Base-by-base conservation (phyloP, 2,329 filamentous ascomycete genomes). In the Pseudopyrenochaeta lycopersici region DNA sequence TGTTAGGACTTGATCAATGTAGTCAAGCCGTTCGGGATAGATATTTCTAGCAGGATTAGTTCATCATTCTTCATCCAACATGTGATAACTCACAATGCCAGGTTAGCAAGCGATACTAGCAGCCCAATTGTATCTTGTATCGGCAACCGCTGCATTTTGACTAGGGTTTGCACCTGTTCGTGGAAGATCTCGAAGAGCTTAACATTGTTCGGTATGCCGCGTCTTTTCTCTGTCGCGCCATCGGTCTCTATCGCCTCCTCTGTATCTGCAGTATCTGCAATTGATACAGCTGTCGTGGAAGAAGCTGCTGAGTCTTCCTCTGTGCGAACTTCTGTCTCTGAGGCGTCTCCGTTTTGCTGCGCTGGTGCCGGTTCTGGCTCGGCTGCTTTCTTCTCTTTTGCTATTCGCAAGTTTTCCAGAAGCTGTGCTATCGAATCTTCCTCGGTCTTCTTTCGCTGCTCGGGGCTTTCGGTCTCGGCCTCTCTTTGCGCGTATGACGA, bases 161-260 rank as follows among this genome's bases (percentile, higher is more conserved):
- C 93, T 46, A 99, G 82, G 68, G 94, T 93, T 71, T 96, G 90
- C 58, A 98, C 95, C 76, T 98, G 95, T 46, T 92, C 89, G 71
- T 98, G 96, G 82, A 98, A 99, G 54, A 98, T 91, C 77, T 98
- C 93, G 75, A 98, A 98, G 20, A 99, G 85, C 77, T 91, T 94
- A 52, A 97, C 88, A 67, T 92, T 89, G 46, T 88, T 84, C 1
- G 89, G 88, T 62, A 92, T 90, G 17, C 85, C 82, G 44, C 80
- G 78, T 20, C 72, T 74, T 67, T 79, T 84, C 71, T 73, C 78
- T 41, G 66, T 68, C 4, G 78, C 75, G 21, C 76, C 79, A 36
- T 80, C 80, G 36, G 72, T 69, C 51, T 75, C 77, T 35, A 73
- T 68, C 57, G 69, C 60, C 49, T 36, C 23, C 23, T 68, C 62